Conservation (phyloP, 768 basidiomycete genomes). For the Asterophora lycoperdoides region DNA sequence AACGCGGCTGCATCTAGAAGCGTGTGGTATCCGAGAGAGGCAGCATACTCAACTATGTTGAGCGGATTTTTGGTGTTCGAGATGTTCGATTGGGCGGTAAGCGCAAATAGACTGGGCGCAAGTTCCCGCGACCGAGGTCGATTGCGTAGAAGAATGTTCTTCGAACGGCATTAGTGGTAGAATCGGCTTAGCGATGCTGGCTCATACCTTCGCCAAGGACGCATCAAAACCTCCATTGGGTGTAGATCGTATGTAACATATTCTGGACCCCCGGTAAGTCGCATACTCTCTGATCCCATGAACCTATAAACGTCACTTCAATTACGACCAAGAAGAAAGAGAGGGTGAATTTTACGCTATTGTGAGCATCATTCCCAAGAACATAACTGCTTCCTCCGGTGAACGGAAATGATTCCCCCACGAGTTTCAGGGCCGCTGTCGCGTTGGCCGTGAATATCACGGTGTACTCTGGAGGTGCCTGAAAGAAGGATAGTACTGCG, state of each 20-base stretch:
- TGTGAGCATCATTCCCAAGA: slow-evolving; percentile 76
- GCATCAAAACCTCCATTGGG: slow-evolving; percentile 61
- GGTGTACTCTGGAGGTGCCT: slow-evolving; percentile 70
- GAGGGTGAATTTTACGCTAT: slow-evolving; percentile 48
- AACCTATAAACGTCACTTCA: slow-evolving; percentile 24
- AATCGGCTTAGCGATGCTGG: slow-evolving; percentile 10
- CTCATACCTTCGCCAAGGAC: slow-evolving; percentile 52
- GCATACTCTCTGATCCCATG: slow-evolving; percentile 80
- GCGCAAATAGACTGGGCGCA: slow-evolving; percentile 60
- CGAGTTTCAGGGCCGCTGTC: slow-evolving; percentile 72
- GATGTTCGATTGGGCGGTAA: slow-evolving; percentile 82
- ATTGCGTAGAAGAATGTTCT: slow-evolving; percentile 54
- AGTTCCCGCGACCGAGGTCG: slow-evolving; percentile 41
- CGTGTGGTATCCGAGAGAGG: slow-evolving; percentile 65
- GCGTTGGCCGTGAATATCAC: slow-evolving; percentile 83
- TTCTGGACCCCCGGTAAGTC: slow-evolving; percentile 44
- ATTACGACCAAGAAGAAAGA: not conserved
- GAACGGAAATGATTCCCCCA: slow-evolving; percentile 81
- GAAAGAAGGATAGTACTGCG: slow-evolving; percentile 73
- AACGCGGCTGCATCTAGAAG: slow-evolving; percentile 82
- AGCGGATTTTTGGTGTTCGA: slow-evolving; percentile 71
- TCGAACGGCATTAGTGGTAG: slow-evolving; percentile 19
- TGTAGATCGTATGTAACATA: slow-evolving; percentile 63
- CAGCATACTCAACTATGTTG: slow-evolving; percentile 59
- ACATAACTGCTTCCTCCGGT: slow-evolving; percentile 52